These are phyloP conservation scores for Bipolaris cookei DNA, from an alignment of 2,329 filamentous ascomycete species.

Conservation along the genomic window DNA sequence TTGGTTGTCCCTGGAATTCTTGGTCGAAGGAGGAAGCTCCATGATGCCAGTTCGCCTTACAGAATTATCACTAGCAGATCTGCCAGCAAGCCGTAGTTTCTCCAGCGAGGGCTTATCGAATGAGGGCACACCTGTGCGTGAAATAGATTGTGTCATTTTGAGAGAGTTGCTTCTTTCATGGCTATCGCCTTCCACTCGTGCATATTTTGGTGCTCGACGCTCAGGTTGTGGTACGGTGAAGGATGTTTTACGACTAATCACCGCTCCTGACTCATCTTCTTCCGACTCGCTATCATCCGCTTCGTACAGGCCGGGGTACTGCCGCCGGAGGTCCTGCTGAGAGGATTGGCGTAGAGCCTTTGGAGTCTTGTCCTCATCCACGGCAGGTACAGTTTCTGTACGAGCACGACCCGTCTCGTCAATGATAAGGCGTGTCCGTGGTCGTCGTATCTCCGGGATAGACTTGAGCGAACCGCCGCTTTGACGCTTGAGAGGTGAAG, in stretches of 20 bases:
- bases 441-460: constrained; percentile 54
- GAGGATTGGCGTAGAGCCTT: constrained; percentile 30
- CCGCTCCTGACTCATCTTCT: constrained; percentile 40
- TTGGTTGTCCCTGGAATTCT: constrained; percentile 24
- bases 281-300: constrained; percentile 51
- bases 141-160: constrained; percentile 44
- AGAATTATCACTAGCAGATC: constrained; percentile 28
- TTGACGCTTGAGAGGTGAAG: constrained; percentile 56
- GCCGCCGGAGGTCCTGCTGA: constrained; percentile 38
- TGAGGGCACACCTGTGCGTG: constrained; percentile 37
- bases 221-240: constrained; percentile 43
- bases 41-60: constrained; percentile 43
- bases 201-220: constrained; percentile 46
- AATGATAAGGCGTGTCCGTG: constrained; percentile 54
- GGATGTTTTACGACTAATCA: constrained; percentile 46
- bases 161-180: constrained; percentile 39
- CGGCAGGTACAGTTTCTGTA: constrained; percentile 52
- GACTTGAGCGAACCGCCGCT: constrained; percentile 51
- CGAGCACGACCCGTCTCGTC: constrained; percentile 57
- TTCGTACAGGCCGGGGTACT: constrained; percentile 55
- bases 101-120: constrained; percentile 44
- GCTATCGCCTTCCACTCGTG: constrained; percentile 40
- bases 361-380: constrained; percentile 45
- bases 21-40: constrained; percentile 39
- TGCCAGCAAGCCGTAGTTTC: constrained; percentile 33